Conservation (phyloP, 805 yeast genomes). For the Wickerhamomyces alni region DNA sequence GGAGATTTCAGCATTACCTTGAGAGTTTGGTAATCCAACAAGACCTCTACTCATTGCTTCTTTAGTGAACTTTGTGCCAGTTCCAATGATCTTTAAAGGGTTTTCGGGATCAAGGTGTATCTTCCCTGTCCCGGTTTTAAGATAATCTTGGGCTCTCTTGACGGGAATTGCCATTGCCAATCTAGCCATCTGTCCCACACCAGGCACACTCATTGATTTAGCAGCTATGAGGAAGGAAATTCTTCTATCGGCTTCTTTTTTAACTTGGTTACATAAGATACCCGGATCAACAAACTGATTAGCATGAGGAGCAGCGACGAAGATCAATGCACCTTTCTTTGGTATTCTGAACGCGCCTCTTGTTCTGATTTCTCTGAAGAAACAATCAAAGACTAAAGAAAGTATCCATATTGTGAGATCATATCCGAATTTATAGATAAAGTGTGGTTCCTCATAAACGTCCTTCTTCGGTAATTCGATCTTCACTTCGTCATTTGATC, state of each 20-base stretch:
- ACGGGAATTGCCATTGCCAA: constrained; percentile 86
- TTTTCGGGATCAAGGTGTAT: constrained; percentile 51
- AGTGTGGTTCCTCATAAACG: constrained; percentile 1
- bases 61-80: constrained; percentile 56
- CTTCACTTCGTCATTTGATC: too few species aligned
- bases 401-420: constrained; percentile 49
- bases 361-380: constrained; percentile 84
- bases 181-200: constrained; percentile 73
- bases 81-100: constrained; percentile 53
- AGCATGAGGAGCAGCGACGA: constrained; percentile 98
- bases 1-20: constrained; percentile 70
- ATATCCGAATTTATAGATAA: constrained; percentile 30
- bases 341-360: constrained; percentile 79
- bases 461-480: background rate
- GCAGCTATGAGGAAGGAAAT: constrained; percentile 84
- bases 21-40: constrained; percentile 67
- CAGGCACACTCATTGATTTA: constrained; percentile 54
- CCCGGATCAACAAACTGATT: constrained; percentile 82
- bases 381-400: constrained; percentile 47
- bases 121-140: constrained; percentile 60
- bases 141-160: constrained; percentile 83
- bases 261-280: constrained; percentile 76
- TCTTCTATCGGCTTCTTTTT: constrained; percentile 57
- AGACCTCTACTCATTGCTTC: constrained; percentile 58
- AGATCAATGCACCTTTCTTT: constrained; percentile 73